Percentiles rank a stretch among this genome's conserved stretches.
Conservation (phyloP, 2,329 filamentous ascomycete genomes). For the Ophiostoma novo-ulmi region DNA sequence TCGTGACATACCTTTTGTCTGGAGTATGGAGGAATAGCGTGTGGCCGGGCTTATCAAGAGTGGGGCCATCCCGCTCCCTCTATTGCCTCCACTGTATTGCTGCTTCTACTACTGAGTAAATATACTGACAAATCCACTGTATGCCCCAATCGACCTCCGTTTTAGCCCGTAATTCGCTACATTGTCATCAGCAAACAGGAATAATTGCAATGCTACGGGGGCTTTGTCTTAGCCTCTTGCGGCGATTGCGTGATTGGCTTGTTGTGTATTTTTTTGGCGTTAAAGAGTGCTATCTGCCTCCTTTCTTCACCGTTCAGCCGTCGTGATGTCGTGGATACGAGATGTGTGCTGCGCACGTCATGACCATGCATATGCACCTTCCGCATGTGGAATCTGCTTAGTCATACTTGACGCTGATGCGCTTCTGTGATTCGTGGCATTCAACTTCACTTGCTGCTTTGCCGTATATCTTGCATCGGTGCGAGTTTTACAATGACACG, state of each 20-base stretch:
- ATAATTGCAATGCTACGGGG: conserved; percentile 1
- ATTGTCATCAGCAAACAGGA: conserved; percentile 1
- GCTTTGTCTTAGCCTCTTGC: not conserved
- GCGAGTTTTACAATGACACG: not conserved
- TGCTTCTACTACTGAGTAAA: not conserved
- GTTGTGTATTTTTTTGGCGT: not conserved
- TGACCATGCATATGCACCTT: not conserved
- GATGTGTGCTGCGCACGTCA: not conserved
- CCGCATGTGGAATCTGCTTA: conserved; percentile 3
- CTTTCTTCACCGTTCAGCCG: not conserved
- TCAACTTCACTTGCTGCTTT: not conserved
- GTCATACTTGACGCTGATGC: not conserved
- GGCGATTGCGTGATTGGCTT: conserved; percentile 9
- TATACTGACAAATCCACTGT: not conserved
- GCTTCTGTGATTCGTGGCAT: not conserved
- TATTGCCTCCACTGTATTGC: not conserved
- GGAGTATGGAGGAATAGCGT: conserved; percentile 9
- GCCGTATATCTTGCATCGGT: not conserved
- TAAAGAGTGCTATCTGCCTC: not conserved
- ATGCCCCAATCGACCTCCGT: not conserved
- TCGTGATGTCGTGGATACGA: not conserved
- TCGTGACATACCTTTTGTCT: conserved; percentile 6
- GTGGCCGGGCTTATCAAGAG: conserved; percentile 3
- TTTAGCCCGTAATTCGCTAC: not conserved
- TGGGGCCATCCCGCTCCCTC: not conserved